Evolutionary conservation across 345 rosid genomes (phyloP), one percentile per base, ranked within the genome.

Genomic region (Litchi chinensis): DNA sequence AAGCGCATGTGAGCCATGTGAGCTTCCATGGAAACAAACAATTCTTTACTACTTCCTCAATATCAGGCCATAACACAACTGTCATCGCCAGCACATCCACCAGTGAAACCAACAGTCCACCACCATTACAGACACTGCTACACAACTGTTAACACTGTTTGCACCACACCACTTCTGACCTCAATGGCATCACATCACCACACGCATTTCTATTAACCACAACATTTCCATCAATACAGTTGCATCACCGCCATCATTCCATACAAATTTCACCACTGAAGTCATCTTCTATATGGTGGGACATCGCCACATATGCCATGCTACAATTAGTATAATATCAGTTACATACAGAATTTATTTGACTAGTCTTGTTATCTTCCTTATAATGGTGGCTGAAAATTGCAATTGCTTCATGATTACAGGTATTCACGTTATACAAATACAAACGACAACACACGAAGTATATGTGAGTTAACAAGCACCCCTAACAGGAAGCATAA

Each of bases 1-100:
- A 19, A 5, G 10, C 12, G 28, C 37, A 39, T 3, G 21, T 37
- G 32, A 66, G 37, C 24, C 48, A 32, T 24, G 26, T 64, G 44
- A 64, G 40, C 70, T 75, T 75, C 77, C 4, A 6, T 37, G 44
- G 26, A 60, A 6, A 73, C 15, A 74, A 74, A 74, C 19, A 70
- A 12, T 41, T 43, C 11, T 63, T 74, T 43, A 46, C 28, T 60
- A 13, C 24, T 60, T 74, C 77, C 28, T 15, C 43, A 22, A 63
- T 26, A 74, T 24, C 18, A 10, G 16, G 43, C n/a, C n/a, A 1
- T 15, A 15, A 6, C 43, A 63, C 39, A 3, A 63, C 2, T 10
- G 6, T 26, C 40, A 24, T 5, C 11, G 63, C 65, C 43, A 75
- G 12, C 1, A 19, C 15, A 26, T 21, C 52, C 56, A 41, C 21